These are phyloP conservation scores for Penicillium desertorum DNA, from an alignment of 495 filamentous ascomycete species.

Conservation along the genomic window DNA sequence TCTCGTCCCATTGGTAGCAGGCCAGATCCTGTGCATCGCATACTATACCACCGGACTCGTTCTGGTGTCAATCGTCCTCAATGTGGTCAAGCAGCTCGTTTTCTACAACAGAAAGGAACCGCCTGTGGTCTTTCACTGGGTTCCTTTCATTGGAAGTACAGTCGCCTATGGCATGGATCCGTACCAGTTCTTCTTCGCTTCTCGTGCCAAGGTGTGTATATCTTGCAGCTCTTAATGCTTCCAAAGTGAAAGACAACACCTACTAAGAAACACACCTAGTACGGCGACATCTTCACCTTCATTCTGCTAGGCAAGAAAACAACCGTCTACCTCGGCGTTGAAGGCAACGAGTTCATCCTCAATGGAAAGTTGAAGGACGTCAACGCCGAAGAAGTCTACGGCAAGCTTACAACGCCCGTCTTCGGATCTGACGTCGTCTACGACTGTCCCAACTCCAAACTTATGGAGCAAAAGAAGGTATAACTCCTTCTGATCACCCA, in stretches of 20 bases:
- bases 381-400: conserved; percentile 79
- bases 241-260: neutral
- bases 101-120: conserved; percentile 72
- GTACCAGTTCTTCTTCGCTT: conserved; percentile 71
- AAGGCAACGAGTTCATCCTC: conserved; percentile 83
- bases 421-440: conserved; percentile 87
- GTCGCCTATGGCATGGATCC: conserved; percentile 82
- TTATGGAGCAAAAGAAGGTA: conserved; percentile 80
- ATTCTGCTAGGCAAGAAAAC: conserved; percentile 72
- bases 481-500: neutral
- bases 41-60: conserved; percentile 29
- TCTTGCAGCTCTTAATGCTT: neutral
- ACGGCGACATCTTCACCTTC: conserved; percentile 81
- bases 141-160: conserved; percentile 77
- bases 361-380: conserved; percentile 83
- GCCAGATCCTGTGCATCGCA: conserved; percentile 25
- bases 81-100: conserved; percentile 66
- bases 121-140: conserved; percentile 80
- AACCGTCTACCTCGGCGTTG: conserved; percentile 72
- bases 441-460: conserved; percentile 81
- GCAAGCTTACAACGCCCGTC: conserved; percentile 77
- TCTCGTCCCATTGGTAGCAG: conserved; percentile 18
- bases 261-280: conserved; percentile 43
- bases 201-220: conserved; percentile 63
- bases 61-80: conserved; percentile 57